Base-by-base conservation (phyloP, 2,329 filamentous ascomycete genomes). In the Diplodia seriata region DNA sequence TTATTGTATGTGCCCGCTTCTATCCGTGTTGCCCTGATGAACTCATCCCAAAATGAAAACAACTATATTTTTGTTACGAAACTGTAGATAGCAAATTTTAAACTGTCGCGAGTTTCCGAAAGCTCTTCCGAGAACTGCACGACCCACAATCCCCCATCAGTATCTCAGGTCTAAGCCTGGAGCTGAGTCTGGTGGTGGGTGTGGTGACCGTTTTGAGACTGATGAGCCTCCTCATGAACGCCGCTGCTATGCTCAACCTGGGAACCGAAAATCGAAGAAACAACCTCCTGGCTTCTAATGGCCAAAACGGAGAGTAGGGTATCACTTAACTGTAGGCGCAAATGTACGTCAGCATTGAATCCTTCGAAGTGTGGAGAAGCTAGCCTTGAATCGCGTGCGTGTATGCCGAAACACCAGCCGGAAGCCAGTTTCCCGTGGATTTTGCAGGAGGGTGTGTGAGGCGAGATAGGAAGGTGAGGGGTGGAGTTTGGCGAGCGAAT, bases 241-340 rank as follows among this genome's bases (percentile, higher is more conserved):
- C 59, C 59, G 31, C 51, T 63, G 59, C 59, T 51, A 63, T 63
- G 47, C 59, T 63, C 59, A 49, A 62, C 57, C 57, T 31, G 57
- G 20, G 59, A 14, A 38, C 64, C 86, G 77, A 95, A 95, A 69
- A 95, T 89, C 43, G 89, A 90, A 69, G 89, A 80, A 20, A 94
- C 90, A 76, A 95, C 88, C 80, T 95, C 91, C 31, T 91, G 91
- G 40, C 91, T 90, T 66, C 92, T 83, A 31, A 89, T 88, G 7
- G 91, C 88, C 70, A 95, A 82, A 70, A 95, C 90, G 2, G 91
- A 94, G 64, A 96, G 84, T 64, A 96, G 85, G 56, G 90, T 92
- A 78, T 96, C 91, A 76, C 91, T 93, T 80, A 96, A 81, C 88
- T 91, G 73, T 67, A 66, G 59, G 12, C 12, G 23, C 43, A 31